These are phyloP conservation scores for Eragrostis nindensis DNA, from an alignment of 176 grass and related monocot genomes.

Conservation along the genomic window DNA sequence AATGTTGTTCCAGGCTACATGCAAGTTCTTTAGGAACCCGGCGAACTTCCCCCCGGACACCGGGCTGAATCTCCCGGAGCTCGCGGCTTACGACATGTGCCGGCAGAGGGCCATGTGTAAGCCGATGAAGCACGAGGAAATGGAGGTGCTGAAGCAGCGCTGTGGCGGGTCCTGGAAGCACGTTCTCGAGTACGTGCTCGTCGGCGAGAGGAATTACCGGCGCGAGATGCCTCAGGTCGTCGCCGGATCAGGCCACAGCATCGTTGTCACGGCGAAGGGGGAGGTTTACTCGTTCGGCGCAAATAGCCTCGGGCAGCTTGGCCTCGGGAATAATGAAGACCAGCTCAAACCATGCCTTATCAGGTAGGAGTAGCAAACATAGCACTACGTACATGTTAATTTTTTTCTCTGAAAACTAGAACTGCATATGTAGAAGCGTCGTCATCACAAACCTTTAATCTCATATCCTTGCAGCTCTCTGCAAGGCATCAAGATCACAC, in stretches of 20 bases:
- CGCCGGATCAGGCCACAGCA: slow-evolving; percentile 59
- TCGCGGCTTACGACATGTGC: slow-evolving; percentile 66
- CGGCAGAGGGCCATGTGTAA: slow-evolving; percentile 51
- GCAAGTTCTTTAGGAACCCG: slow-evolving; percentile 59
- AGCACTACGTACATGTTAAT: neutral
- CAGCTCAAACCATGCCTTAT: slow-evolving; percentile 60
- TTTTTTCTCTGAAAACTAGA: slow-evolving; percentile 16
- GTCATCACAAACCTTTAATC: neutral
- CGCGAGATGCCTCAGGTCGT: slow-evolving; percentile 56
- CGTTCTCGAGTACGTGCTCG: slow-evolving; percentile 62
- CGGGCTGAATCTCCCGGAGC: slow-evolving; percentile 46
- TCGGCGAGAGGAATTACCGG: slow-evolving; percentile 66
- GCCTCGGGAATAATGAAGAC: slow-evolving; percentile 55
- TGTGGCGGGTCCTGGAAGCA: slow-evolving; percentile 78
- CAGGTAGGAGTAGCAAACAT: slow-evolving; percentile 34
- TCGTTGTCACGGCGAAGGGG: slow-evolving; percentile 54
- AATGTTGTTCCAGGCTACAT: slow-evolving; percentile 51
- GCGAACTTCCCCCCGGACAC: slow-evolving; percentile 54
- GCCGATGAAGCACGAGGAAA: slow-evolving; percentile 43
- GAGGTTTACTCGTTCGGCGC: slow-evolving; percentile 61
- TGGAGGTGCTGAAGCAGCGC: slow-evolving; percentile 43
- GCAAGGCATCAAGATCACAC: slow-evolving; percentile 67
- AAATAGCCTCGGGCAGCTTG: slow-evolving; percentile 65
- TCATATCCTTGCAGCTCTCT: slow-evolving; percentile 48
- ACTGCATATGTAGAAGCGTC: neutral